Base-by-base conservation (phyloP, 2,329 filamentous ascomycete species). In the Colletotrichum godetiae region DNA sequence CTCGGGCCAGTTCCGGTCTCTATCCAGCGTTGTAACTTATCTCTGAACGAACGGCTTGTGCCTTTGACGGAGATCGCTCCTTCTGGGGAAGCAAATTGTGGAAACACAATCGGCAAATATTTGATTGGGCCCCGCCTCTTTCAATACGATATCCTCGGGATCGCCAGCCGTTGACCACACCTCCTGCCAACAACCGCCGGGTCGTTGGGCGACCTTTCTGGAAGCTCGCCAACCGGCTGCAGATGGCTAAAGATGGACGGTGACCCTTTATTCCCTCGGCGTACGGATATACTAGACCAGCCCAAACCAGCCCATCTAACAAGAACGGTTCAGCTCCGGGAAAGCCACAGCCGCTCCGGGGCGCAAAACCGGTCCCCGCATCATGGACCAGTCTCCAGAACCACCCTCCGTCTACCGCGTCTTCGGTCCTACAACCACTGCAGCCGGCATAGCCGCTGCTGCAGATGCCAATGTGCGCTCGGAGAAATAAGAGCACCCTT, bases 381-480 rank as follows among this genome's bases (percentile, higher is more conserved):
- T 49, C 59, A n/a, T 42, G 53, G 63, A 55, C 24, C 42, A 42
- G 37, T 42, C 37, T 42, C 37, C 15, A 42, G 37, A 42, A 49
- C 42, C 42, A n/a, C 10, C 19, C 37, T 64, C 69, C 35, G 59
- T 52, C 53, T 56, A 15, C 55, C 29, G 59, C 59, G 29, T 64
- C 46, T 55, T 64, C 31, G 49, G 61, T 27, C n/a, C 59, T 60
- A 46, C 66, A 57, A 69, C 49, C 42, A 56, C 19, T 29, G 27
- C 53, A 63, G 49, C 53, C 66, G 66, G 59, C 69, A 63, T 69
- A 69, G 61, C 71, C 56, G 67, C 56, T 52, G 27, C 67, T 70
- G 67, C 71, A 66, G 67, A 60, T 66, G 67, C 71, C 55, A 52
- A 61, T 57, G 35, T 65, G 31, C 60, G 27, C 66, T 73, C 70